Base-by-base conservation (phyloP, 257 asterid species). In the Rehmannia glutinosa region DNA sequence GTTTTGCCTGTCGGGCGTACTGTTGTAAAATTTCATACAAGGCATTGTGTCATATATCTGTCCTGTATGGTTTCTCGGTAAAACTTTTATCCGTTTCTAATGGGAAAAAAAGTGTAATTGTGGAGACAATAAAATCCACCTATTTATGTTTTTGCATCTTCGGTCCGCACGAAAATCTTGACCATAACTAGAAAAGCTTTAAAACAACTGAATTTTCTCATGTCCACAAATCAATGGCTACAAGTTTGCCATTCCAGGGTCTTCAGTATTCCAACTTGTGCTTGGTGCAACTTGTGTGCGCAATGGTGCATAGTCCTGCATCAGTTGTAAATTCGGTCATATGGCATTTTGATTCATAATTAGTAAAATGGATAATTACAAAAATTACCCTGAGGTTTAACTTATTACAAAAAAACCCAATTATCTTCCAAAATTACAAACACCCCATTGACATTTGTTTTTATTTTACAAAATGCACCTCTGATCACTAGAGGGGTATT, bases 241-340 rank as follows among this genome's bases (percentile, higher is more conserved):
- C 62, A 11, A 74, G 50, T 71, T 78, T 74, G 53, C 69, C 27
- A 52, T 30, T 59, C 12, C 74, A 32, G 74, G 60, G 15, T 60
- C 79, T 66, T 74, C 72, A 17, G 12, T 62, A 19, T 76, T 74
- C 84, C 81, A 77, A 64, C 72, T 75, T 47, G 55, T 68, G 23
- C 79, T 77, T n/a, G 85, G 71, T 71, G 83, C 75, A 39, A 58
- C 80, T 75, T 77, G 83, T 62, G 67, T 20, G 23, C 78, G 87
- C 62, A 47, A 42, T 56, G 85, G 86, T 62, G 39, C 58, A 58
- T 78, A 72, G 43, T 68, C 82, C 90, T 86, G 82, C 77, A 74
- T 54, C 51, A 52, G 66, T 41, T 21, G 72, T 45, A 21, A 50
- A 69, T 43, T 41, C 41, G 49, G 42, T 62, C 43, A 77, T 63